Base-by-base conservation (phyloP, 352 stramenopile genomes). In the Phytophthora crassamura region DNA sequence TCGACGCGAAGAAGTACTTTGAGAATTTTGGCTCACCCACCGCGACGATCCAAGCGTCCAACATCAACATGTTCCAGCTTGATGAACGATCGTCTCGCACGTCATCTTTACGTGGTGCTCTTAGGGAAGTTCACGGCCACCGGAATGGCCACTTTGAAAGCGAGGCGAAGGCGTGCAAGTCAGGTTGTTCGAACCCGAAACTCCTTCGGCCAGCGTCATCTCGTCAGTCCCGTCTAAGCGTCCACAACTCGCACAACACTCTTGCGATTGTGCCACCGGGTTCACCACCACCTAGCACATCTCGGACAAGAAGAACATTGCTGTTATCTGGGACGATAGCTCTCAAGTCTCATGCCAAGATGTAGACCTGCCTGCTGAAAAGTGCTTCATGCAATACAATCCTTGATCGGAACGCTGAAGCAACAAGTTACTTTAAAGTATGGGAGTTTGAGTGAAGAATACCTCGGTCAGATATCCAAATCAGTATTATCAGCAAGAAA, bases 1-100 rank as follows among this genome's bases (percentile, higher is more conserved):
- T 79, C 50, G 55, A 74, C 43, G 56, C 67, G 7, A 64, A 53
- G 10, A 57, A 53, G 34, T 76, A 74, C 33, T 58, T 79, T n/a
- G 53, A 72, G 38, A 48, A 67, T 30, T 64, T 63, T 34, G 66
- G 66, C 9, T 64, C 54, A 11, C 61, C 61, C 18, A 53, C 28
- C 5, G 41, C 35, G 11, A 35, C 52, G 7, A 62, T 63, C 30
- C 51, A 48, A 50, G 60, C 42, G 16, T 39, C 60, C 15, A 46
- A 16, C 34, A 32, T 39, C 4, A 59, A 66, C 9, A 22, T 52
- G 16, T 43, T 64, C 16, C 36, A 52, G 12, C 18, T 51, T 8
- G 15, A 65, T 47, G 38, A 48, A 30, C 18, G 45, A 9, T 51
- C 16, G 7, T 40, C 28, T 2, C 36, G 35, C 4, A 50, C 38